Conservation (phyloP, 768 basidiomycete genomes). For the Mycena galericulata region DNA sequence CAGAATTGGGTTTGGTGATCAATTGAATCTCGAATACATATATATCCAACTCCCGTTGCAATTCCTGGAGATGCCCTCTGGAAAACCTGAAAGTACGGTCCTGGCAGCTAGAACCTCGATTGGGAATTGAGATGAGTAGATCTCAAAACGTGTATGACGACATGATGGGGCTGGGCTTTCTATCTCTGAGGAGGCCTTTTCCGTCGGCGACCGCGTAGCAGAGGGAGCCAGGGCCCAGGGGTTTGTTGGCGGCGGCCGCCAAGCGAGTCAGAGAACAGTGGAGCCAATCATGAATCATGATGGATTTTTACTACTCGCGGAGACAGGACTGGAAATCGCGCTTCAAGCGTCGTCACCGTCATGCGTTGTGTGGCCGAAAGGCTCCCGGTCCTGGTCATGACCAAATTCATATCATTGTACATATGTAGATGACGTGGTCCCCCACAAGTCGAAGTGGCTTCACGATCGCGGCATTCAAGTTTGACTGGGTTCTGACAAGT, state of each 20-base stretch:
- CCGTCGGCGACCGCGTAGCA: not conserved
- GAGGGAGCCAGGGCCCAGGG: too few species aligned
- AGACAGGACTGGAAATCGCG: not conserved
- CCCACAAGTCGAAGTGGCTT: too few species aligned
- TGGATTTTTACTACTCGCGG: not conserved
- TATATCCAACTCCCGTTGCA: not conserved
- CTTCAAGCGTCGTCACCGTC: not conserved
- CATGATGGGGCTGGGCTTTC: not conserved
- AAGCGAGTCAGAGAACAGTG: not conserved
- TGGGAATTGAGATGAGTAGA: not conserved
- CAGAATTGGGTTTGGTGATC: not conserved
- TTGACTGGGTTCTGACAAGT: too few species aligned
- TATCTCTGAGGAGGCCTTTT: not conserved
- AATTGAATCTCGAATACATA: not conserved
- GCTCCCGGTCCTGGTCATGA: too few species aligned
- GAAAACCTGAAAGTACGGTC: not conserved
- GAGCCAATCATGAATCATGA: not conserved
- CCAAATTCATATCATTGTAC: too few species aligned
- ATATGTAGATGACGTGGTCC: too few species aligned
- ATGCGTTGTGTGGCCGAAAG: not conserved
- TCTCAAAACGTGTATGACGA: slow-evolving; percentile 17
- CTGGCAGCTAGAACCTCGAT: not conserved
- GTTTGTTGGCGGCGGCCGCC: too few species aligned
- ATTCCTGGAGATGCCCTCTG: not conserved
- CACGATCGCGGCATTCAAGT: too few species aligned